Evolutionary conservation across 768 basidiomycete species (phyloP).

Genomic region (Agaricus subrufescens): DNA sequence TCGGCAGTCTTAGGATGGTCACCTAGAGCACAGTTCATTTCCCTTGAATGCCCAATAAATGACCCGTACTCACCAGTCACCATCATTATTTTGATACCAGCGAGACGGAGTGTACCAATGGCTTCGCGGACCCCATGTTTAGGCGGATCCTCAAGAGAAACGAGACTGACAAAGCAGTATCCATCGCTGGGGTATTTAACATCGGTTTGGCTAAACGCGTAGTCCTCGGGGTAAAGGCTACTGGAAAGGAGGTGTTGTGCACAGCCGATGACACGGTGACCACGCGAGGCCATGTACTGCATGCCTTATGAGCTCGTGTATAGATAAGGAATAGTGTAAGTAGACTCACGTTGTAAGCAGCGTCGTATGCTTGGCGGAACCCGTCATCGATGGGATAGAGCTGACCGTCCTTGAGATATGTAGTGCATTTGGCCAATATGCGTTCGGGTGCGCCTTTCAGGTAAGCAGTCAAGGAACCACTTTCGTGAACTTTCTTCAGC

Average conservation of each 20-base stretch:
- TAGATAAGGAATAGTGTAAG: not conserved
- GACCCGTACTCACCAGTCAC: slow-evolving; percentile 45
- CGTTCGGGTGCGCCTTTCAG: slow-evolving; percentile 72
- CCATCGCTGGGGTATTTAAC: slow-evolving; percentile 46
- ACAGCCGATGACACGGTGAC: slow-evolving; percentile 72
- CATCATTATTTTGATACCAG: slow-evolving; percentile 77
- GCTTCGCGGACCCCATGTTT: slow-evolving; percentile 71
- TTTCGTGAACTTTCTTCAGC: slow-evolving; percentile 51
- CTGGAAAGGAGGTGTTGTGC: slow-evolving; percentile 54
- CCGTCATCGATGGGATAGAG: slow-evolving; percentile 45
- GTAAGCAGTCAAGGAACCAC: slow-evolving; percentile 47
- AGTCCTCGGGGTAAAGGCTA: slow-evolving; percentile 40
- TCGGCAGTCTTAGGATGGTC: slow-evolving; percentile 74
- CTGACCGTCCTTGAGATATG: slow-evolving; percentile 51
- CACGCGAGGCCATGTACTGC: slow-evolving; percentile 75
- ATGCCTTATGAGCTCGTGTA: not conserved
- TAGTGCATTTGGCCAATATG: slow-evolving; percentile 58
- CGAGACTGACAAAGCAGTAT: slow-evolving; percentile 62
- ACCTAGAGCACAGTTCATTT: slow-evolving; percentile 23
- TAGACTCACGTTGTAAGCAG: slow-evolving; percentile 51
- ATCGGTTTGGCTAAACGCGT: slow-evolving; percentile 52
- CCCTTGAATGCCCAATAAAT: not conserved
- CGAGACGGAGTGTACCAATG: slow-evolving; percentile 63
- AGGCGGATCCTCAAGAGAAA: slow-evolving; percentile 67
- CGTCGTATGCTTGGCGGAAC: slow-evolving; percentile 51